Conservation (phyloP, 2,329 filamentous ascomycete species). For the Emmonsiellopsis sp. region DNA sequence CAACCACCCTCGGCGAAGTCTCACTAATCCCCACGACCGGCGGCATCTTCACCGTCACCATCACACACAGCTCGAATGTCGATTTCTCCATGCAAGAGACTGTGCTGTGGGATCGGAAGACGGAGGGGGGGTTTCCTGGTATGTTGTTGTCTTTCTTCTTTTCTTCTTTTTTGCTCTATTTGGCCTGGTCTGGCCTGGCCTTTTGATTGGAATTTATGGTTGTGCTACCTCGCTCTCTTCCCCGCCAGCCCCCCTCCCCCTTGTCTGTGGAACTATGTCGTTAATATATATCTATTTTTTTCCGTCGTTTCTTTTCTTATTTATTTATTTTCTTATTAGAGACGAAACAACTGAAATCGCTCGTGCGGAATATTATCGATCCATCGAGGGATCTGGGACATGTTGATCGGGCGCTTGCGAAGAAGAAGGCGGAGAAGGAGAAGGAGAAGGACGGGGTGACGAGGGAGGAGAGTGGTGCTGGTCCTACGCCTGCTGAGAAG, state of each 20-base stretch:
- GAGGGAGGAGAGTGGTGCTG: not conserved
- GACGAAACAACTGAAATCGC: constrained; percentile 81
- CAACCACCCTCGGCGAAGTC: constrained; percentile 73
- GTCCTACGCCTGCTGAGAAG: not conserved
- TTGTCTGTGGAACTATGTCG: not conserved
- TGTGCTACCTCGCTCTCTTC: not conserved
- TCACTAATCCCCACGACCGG: constrained; percentile 78
- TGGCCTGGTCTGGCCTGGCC: no score
- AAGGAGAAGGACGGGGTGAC: not conserved
- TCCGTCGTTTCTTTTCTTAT: not conserved
- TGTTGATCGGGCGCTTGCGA: constrained; percentile 51
- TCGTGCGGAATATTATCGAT: constrained; percentile 73
- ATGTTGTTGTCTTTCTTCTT: constrained; percentile 13
- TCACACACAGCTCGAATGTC: constrained; percentile 33
- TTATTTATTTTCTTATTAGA: constrained; percentile 39
- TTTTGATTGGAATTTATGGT: not conserved
- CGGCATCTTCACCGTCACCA: constrained; percentile 69
- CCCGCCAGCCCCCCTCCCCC: no score
- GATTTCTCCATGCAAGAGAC: constrained; percentile 36
- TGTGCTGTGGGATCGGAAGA: constrained; percentile 79
- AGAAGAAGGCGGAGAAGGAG: not conserved
- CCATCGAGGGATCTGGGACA: constrained; percentile 73
- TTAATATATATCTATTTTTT: not conserved
- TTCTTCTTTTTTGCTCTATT: not conserved
- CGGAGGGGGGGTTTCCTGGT: constrained; percentile 79